These are phyloP conservation scores for Mimosa bimucronata DNA, from an alignment of 306 rosid genomes.

Conservation along the genomic window DNA sequence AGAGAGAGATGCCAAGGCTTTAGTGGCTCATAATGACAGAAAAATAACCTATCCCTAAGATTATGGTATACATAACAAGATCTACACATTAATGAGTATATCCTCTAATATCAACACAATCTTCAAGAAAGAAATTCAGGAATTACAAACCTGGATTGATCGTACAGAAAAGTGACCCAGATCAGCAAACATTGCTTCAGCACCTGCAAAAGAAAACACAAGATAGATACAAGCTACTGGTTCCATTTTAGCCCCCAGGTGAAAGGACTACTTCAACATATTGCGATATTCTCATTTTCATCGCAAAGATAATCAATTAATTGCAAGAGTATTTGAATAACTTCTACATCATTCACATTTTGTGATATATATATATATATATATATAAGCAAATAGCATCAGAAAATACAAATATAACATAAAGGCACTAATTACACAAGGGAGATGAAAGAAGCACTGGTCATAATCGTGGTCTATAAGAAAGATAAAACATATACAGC, in stretches of 20 bases:
- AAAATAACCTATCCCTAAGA: neutral
- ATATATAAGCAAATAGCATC: neutral
- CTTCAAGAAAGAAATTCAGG: constrained; percentile 24
- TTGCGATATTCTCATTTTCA: constrained; percentile 24
- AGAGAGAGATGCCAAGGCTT: neutral
- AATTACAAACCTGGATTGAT: constrained; percentile 62
- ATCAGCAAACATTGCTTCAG: constrained; percentile 92
- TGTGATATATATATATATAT: neutral
- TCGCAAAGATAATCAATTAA: constrained; percentile 1
- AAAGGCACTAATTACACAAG: neutral
- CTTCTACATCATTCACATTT: neutral
- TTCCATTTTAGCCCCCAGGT: neutral
- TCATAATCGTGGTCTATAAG: neutral
- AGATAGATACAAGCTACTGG: neutral
- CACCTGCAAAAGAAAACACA: constrained; percentile 51
- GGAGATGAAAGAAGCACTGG: constrained; percentile 7
- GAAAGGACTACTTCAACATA: constrained; percentile 6
- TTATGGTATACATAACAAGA: neutral
- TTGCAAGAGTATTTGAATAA: constrained; percentile 1
- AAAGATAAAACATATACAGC: constrained; percentile 1
- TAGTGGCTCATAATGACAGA: too few relatives aligned
- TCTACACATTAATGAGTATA: neutral
- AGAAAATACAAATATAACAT: neutral
- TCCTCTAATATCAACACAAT: neutral
- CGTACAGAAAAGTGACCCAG: constrained; percentile 72